A percentile compares a stretch with the other conserved stretches of the same genome.
Evolutionary conservation across 225 moss, liverwort and hornwort genomes (phyloP).

Genomic region (Physcomitrium patens): DNA sequence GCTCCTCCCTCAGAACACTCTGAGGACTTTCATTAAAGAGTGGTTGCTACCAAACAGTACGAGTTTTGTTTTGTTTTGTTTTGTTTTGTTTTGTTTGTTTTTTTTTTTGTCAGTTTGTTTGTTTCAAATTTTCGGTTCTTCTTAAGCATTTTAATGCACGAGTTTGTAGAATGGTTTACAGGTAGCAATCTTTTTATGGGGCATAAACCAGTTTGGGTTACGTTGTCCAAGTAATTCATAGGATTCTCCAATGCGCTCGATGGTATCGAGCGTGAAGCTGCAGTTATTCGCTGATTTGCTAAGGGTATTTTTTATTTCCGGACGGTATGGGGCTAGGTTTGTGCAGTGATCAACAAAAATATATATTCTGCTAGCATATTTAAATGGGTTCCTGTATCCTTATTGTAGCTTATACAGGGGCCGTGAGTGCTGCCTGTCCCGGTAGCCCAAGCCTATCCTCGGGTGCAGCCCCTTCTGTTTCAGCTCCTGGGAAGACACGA

Average conservation of each 20-base stretch:
- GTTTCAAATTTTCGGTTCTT: slow-evolving; percentile 9
- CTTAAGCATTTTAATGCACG: neutral
- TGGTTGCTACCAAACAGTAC: neutral
- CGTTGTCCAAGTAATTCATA: neutral
- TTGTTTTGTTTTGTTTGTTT: no score
- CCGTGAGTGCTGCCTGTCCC: slow-evolving; percentile 47
- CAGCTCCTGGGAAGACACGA: slow-evolving; percentile 61
- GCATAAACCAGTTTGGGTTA: neutral
- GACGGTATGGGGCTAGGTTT: neutral
- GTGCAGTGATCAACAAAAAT: neutral
- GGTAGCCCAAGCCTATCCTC: slow-evolving; percentile 59
- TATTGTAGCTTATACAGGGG: slow-evolving; percentile 60
- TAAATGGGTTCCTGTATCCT: slow-evolving; percentile 1
- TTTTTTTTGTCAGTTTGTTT: no score
- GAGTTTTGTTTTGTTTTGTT: no score
- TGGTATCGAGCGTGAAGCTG: neutral
- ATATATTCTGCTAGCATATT: neutral
- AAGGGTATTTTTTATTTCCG: neutral
- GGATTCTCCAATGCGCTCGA: slow-evolving; percentile 1
- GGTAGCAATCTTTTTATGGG: neutral
- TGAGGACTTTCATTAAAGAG: neutral
- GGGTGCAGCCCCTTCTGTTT: slow-evolving; percentile 46
- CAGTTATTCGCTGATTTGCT: slow-evolving; percentile 12
- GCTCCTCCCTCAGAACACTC: neutral
- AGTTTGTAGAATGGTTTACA: slow-evolving; percentile 7